These are phyloP conservation scores for Penicillium goetzii DNA, from an alignment of 495 filamentous ascomycete genomes.

Conservation along the genomic window DNA sequence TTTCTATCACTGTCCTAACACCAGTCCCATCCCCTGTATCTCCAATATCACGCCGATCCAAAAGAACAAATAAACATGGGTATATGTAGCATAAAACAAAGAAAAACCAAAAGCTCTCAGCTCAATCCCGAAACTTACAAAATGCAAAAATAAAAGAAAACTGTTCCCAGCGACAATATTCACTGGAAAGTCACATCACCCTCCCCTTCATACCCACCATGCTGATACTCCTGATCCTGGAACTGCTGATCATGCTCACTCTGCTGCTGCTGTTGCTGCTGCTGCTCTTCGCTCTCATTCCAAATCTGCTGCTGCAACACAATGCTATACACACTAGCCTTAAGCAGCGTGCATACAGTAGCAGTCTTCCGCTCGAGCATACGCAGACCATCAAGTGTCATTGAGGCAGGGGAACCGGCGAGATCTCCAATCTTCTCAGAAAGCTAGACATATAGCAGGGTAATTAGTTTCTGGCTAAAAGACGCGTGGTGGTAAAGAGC, in stretches of 20 bases:
- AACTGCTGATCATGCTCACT: conserved; percentile 31
- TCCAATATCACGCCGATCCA: conserved; percentile 5
- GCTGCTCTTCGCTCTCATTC: conserved; percentile 55
- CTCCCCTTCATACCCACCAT: conserved; percentile 34
- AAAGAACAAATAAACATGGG: background rate
- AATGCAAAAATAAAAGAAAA: conserved; percentile 20
- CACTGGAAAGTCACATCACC: conserved; percentile 41
- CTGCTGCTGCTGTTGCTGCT: conserved; percentile 30
- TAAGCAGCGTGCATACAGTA: conserved; percentile 90
- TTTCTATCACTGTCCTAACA: background rate
- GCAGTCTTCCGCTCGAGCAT: conserved; percentile 92
- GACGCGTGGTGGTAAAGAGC: background rate
- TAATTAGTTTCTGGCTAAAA: background rate
- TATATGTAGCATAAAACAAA: conserved; percentile 6
- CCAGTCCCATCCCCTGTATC: background rate
- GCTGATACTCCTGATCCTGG: conserved; percentile 37
- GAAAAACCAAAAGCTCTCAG: background rate
- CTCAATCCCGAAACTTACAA: background rate
- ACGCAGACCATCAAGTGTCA: conserved; percentile 71
- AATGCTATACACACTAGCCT: conserved; percentile 98
- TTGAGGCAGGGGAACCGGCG: conserved; percentile 35
- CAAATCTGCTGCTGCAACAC: conserved; percentile 95
- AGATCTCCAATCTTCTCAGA: conserved; percentile 45
- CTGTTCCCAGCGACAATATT: background rate
- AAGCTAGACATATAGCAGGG: conserved; percentile 29